phyloP scores from a whole-genome alignment of 148 eudicot genomes.

The Simmondsia chinensis region DNA sequence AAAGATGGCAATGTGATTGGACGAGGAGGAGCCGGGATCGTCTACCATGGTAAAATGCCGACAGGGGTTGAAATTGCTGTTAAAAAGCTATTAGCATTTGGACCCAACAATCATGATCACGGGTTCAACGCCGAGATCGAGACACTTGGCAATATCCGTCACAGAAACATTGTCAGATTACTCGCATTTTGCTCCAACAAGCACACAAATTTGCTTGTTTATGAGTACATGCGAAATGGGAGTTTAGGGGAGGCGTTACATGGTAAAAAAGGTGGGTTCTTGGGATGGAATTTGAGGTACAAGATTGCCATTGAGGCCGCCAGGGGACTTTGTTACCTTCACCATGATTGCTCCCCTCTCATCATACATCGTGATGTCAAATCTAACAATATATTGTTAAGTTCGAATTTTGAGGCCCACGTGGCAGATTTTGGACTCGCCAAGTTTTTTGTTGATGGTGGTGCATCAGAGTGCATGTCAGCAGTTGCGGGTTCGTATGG shows the following conservation, averaged over 20 bases:
- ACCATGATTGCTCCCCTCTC: conserved; percentile 90
- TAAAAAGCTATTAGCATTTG: conserved; percentile 73
- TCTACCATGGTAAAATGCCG: conserved; percentile 86
- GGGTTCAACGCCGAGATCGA: conserved; percentile 83
- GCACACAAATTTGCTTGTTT: conserved; percentile 64
- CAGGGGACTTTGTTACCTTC: conserved; percentile 82
- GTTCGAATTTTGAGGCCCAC: conserved; percentile 80
- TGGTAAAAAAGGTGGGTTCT: conserved; percentile 59
- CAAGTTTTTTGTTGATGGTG: conserved; percentile 64
- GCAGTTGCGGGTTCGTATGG: conserved; percentile 95
- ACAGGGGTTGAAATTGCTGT: conserved; percentile 86
- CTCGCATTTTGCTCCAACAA: conserved; percentile 83
- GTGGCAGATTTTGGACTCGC: conserved; percentile 96
- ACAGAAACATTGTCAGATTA: conserved; percentile 75
- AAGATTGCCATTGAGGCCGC: conserved; percentile 78
- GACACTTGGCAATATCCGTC: conserved; percentile 85
- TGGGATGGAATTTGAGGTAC: conserved; percentile 87
- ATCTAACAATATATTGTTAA: conserved; percentile 71
- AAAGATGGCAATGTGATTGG: conserved; percentile 96
- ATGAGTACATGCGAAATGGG: conserved; percentile 95
- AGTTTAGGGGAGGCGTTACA: conserved; percentile 92
- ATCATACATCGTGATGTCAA: conserved; percentile 91
- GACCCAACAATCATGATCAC: conserved; percentile 54
- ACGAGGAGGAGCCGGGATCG: conserved; percentile 90
- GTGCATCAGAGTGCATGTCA: conserved; percentile 84